Percentiles rank a stretch among this genome's conserved stretches.
Evolutionary conservation across 1,139 yeast genomes (phyloP).

Genomic region (Debaryomycetaceae sp.): DNA sequence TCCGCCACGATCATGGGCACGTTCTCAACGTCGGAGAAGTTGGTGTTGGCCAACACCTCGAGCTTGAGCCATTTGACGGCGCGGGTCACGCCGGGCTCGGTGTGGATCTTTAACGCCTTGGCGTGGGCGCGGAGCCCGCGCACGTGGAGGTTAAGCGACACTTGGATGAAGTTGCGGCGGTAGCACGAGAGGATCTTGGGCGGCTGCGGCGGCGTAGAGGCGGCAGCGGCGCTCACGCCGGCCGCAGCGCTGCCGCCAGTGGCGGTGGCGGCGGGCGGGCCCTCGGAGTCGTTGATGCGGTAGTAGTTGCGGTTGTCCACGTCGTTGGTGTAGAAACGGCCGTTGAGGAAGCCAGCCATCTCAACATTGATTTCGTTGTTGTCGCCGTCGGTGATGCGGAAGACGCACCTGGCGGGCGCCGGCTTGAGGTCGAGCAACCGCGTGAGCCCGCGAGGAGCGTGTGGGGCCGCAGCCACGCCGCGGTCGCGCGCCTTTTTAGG

Average conservation of each 20-base stretch:
- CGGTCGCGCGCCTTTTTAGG: no score
- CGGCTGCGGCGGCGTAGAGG: no score
- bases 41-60: slow-evolving; percentile 35
- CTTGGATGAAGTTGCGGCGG: slow-evolving; percentile 42
- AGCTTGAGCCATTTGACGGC: slow-evolving; percentile 39
- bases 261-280: background rate
- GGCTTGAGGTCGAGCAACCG: slow-evolving; percentile 29
- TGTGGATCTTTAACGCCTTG: slow-evolving; percentile 29
- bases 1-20: slow-evolving; percentile 32
- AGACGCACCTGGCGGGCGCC: slow-evolving; percentile 15
- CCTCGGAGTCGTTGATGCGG: slow-evolving; percentile 18
- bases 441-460: slow-evolving; percentile 11
- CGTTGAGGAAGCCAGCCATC: slow-evolving; percentile 38
- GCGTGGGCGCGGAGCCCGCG: slow-evolving; percentile 23
- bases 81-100: slow-evolving; percentile 33
- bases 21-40: slow-evolving; percentile 22
- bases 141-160: slow-evolving; percentile 32
- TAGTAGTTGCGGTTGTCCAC: slow-evolving; percentile 37
- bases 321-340: slow-evolving; percentile 41
- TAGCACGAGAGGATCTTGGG: slow-evolving; percentile 44
- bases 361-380: slow-evolving; percentile 21
- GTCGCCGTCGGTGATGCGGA: slow-evolving; percentile 28
- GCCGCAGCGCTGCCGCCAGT: slow-evolving; percentile 3
- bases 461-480: no score
- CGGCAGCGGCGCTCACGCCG: slow-evolving; percentile 1